Conservation (phyloP, 441 rosid genomes). For the Syzygium syzygioides region DNA sequence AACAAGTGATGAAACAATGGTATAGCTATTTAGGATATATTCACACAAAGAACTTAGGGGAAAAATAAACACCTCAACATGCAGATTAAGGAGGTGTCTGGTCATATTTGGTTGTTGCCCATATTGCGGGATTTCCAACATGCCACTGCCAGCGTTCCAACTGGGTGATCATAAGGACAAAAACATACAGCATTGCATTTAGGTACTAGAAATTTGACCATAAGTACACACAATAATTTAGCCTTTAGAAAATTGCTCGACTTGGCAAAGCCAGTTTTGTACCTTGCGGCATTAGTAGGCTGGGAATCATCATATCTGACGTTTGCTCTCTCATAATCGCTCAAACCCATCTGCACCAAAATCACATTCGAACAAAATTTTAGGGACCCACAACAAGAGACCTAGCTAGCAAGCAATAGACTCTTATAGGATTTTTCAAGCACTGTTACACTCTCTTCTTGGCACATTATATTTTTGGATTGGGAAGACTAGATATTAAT, state of each 20-base stretch:
- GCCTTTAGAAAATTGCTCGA: conserved; percentile 1
- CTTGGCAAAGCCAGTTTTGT: neutral
- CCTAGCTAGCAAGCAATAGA: neutral
- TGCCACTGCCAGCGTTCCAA: conserved; percentile 50
- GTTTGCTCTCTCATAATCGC: conserved; percentile 53
- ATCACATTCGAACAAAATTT: neutral
- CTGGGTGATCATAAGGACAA: conserved; percentile 17
- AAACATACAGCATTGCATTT: conserved; percentile 7
- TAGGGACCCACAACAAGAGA: conserved; percentile 1
- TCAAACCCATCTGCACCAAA: conserved; percentile 51
- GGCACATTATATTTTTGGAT: neutral
- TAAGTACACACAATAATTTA: neutral
- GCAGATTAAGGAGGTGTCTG: conserved; percentile 44
- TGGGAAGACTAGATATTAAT: neutral
- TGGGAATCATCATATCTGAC: conserved; percentile 52
- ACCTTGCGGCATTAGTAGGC: conserved; percentile 32
- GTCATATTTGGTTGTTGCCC: conserved; percentile 44
- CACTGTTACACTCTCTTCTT: neutral
- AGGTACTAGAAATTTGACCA: neutral
- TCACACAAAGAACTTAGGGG: neutral
- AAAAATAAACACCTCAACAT: conserved; percentile 37
- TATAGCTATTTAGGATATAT: neutral
- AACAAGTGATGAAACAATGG: neutral
- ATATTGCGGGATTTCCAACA: conserved; percentile 46
- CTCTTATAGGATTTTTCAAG: neutral